Base-by-base conservation (phyloP, 352 stramenopile species). In the Phytophthora chlamydospora region DNA sequence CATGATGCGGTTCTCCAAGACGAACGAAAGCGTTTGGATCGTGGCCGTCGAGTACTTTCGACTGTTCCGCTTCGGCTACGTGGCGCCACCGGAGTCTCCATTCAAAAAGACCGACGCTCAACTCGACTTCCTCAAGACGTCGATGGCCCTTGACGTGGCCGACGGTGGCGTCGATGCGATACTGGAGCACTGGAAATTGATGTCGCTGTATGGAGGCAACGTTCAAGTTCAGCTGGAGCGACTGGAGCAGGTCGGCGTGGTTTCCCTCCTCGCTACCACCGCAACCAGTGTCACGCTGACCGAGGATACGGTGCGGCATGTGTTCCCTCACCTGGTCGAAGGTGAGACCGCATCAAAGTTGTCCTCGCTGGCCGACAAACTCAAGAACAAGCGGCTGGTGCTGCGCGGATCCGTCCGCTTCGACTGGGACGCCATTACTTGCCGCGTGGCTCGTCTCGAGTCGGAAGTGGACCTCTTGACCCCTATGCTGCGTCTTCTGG, bases 11-110 rank as follows among this genome's bases (percentile, higher is more conserved):
- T 6, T 21, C 12, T 27, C 29, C 0, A 52, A 38, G 2, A 63
- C 52, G 8, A 53, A 63, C 16, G 52, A 68, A 24, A 68, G 31
- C 13, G 44, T 49, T 4, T 68, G 59, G 59, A 36, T 58, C 38
- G 59, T 68, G 17, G 59, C 59, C 5, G 53, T 36, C 6, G 51
- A 68, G 59, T 68, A 58, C 51, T 68, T 68, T 35, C 39, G 59
- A 1, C 38, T 63, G 6, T 68, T 68, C 16, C 43, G 52, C 0
- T 38, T 58, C 45, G 59, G 59, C 6, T 68, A 63, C 44, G 43
- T 58, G 52, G n/a, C 35, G 16, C 52, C 48, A 24, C 42, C 44
- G 16, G 11, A 60, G 41, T 46, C 33, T 8, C 41, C 21, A 3
- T 24, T 24, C 21, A 24, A 24, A 24, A 24, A 24, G 21, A 24